Percentiles rank a stretch among this genome's conserved stretches.
phyloP scores from a whole-genome alignment of 1,284 basidiomycete species.

The Puccinia triticina region DNA sequence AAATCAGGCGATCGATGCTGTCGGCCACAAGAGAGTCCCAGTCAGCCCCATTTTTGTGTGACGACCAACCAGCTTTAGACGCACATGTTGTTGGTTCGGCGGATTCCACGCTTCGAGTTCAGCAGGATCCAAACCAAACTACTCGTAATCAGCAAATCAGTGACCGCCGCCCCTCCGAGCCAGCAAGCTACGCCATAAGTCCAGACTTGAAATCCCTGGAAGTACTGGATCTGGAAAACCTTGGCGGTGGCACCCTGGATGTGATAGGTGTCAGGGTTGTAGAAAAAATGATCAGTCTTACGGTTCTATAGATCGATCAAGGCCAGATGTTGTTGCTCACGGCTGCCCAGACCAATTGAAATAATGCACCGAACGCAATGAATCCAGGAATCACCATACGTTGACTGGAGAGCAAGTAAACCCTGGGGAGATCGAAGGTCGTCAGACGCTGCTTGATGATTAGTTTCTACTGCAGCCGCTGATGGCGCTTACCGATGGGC shows the following conservation, averaged over 20 bases:
- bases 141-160: slow-evolving; percentile 52
- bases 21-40: background rate
- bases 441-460: background rate
- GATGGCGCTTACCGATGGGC: slow-evolving; percentile 34
- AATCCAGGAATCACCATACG: slow-evolving; percentile 10
- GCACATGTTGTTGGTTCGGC: slow-evolving; percentile 50
- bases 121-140: slow-evolving; percentile 52
- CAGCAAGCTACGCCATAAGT: slow-evolving; percentile 50
- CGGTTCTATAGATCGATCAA: background rate
- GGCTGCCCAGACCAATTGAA: slow-evolving; percentile 40
- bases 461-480: background rate
- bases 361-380: slow-evolving; percentile 31
- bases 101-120: slow-evolving; percentile 49
- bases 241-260: slow-evolving; percentile 41
- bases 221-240: slow-evolving; percentile 50
- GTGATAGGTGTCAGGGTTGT: background rate
- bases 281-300: background rate
- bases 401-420: slow-evolving; percentile 30
- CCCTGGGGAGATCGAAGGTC: background rate
- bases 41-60: too few species aligned
- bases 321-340: background rate
- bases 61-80: background rate
- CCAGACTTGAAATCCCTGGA: slow-evolving; percentile 51
- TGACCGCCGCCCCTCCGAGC: slow-evolving; percentile 47
- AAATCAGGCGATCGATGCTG: slow-evolving; percentile 51